A percentile compares a stretch with the other conserved stretches of the same genome.
Conservation (phyloP, 1,284 basidiomycete genomes). For the Malassezia psittaci region DNA sequence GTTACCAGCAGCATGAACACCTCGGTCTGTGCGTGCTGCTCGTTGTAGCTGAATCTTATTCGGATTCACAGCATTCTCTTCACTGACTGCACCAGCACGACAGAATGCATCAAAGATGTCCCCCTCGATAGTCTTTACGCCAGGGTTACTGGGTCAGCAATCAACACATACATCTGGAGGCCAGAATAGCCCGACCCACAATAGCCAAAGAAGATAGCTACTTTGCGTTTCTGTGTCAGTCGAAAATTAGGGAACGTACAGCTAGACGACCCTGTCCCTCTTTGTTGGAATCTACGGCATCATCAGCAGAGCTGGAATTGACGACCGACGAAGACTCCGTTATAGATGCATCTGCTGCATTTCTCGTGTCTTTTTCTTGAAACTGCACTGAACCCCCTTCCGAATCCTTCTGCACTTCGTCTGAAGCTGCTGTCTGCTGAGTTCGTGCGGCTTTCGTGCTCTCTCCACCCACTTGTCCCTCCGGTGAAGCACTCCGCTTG, state of each 20-base stretch:
- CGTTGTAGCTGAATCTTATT: constrained; percentile 77
- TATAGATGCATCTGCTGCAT: background rate
- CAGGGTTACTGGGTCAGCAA: constrained; percentile 46
- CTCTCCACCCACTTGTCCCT: background rate
- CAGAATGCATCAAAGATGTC: constrained; percentile 78
- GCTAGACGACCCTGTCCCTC: background rate
- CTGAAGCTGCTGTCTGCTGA: background rate
- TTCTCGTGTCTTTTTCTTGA: too few species aligned
- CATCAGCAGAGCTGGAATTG: background rate
- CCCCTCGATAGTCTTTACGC: constrained; percentile 77
- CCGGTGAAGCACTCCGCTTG: background rate
- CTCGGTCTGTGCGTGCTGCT: constrained; percentile 89
- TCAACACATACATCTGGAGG: constrained; percentile 75
- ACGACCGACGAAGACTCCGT: background rate
- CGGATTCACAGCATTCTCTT: constrained; percentile 84
- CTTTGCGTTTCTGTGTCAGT: constrained; percentile 50
- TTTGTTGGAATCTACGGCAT: background rate
- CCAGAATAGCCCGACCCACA: constrained; percentile 65
- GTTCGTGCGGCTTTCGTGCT: background rate
- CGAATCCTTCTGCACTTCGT: background rate
- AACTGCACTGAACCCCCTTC: too few species aligned
- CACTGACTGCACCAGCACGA: constrained; percentile 76
- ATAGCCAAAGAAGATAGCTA: constrained; percentile 54
- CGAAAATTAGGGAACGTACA: constrained; percentile 44
- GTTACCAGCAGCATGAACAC: constrained; percentile 94